These are phyloP conservation scores for Tricholoma sp. DNA, from an alignment of 768 basidiomycete species.

Conservation along the genomic window DNA sequence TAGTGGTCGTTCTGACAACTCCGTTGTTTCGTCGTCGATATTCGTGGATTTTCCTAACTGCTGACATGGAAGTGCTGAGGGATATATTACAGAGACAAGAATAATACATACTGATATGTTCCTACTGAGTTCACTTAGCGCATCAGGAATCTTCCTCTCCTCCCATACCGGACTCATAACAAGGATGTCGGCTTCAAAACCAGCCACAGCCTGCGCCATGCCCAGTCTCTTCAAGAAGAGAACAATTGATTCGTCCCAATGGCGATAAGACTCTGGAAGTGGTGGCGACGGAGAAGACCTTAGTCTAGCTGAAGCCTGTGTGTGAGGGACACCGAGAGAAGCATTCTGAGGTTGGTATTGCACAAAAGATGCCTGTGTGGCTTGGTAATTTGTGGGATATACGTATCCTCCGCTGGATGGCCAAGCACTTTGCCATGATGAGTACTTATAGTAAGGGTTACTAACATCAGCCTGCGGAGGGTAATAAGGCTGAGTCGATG, in stretches of 20 bases:
- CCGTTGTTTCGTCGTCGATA: conserved; percentile 4
- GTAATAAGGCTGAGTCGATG: conserved; percentile 1
- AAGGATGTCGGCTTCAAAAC: conserved; percentile 67
- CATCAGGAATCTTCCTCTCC: conserved; percentile 46
- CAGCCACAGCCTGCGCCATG: conserved; percentile 52
- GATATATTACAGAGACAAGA: not conserved
- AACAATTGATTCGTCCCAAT: conserved; percentile 59
- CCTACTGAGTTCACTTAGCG: conserved; percentile 46
- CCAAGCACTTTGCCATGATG: conserved; percentile 10
- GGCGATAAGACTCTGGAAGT: conserved; percentile 34
- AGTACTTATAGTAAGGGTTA: conserved; percentile 7
- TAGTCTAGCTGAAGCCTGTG: conserved; percentile 5
- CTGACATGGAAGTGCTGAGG: conserved; percentile 12
- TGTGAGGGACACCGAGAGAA: not conserved
- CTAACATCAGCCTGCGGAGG: not conserved
- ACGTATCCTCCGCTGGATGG: conserved; percentile 1
- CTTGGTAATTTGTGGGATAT: conserved; percentile 1
- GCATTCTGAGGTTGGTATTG: conserved; percentile 1
- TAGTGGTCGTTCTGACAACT: conserved; percentile 26
- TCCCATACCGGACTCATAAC: conserved; percentile 69
- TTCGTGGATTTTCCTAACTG: conserved; percentile 15
- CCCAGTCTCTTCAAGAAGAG: conserved; percentile 52
- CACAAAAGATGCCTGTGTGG: conserved; percentile 1
- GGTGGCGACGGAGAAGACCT: conserved; percentile 32
- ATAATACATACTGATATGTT: conserved; percentile 43